phyloP scores from a whole-genome alignment of 2,329 filamentous ascomycete genomes.

The Aspergillus piperis region DNA sequence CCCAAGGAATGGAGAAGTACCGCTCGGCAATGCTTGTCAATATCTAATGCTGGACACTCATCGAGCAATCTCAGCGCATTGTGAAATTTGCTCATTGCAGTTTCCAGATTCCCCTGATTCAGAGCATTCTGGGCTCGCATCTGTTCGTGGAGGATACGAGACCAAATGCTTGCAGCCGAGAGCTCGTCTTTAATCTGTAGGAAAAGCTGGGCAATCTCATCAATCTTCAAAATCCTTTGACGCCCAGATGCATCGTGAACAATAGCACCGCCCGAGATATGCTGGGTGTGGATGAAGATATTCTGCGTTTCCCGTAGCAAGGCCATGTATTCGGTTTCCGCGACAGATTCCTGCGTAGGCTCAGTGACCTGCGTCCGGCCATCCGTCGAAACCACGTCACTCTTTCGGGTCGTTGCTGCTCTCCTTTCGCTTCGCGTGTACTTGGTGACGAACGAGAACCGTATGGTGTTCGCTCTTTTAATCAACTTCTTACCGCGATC shows the following conservation, averaged over 20 bases:
- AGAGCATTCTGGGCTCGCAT: constrained; percentile 26
- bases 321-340: constrained; percentile 22
- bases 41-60: constrained; percentile 26
- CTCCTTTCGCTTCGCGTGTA: constrained; percentile 19
- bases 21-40: constrained; percentile 27
- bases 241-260: constrained; percentile 34
- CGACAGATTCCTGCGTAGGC: constrained; percentile 14
- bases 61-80: constrained; percentile 27
- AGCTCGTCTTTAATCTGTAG: constrained; percentile 29
- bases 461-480: constrained; percentile 31
- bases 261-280: constrained; percentile 26
- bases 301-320: constrained; percentile 21
- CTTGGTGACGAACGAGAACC: constrained; percentile 32
- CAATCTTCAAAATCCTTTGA: constrained; percentile 33
- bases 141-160: constrained; percentile 20
- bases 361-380: constrained; percentile 2
- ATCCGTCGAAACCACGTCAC: constrained; percentile 15
- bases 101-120: constrained; percentile 24
- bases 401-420: constrained; percentile 17
- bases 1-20: constrained; percentile 30
- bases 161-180: constrained; percentile 23
- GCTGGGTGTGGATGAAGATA: constrained; percentile 30
- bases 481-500: constrained; percentile 28
- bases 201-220: constrained; percentile 33
- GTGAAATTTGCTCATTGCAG: constrained; percentile 28